These are phyloP conservation scores for Tetrahymena borealis DNA, from an alignment of 73 alveolate genomes.

Conservation along the genomic window DNA sequence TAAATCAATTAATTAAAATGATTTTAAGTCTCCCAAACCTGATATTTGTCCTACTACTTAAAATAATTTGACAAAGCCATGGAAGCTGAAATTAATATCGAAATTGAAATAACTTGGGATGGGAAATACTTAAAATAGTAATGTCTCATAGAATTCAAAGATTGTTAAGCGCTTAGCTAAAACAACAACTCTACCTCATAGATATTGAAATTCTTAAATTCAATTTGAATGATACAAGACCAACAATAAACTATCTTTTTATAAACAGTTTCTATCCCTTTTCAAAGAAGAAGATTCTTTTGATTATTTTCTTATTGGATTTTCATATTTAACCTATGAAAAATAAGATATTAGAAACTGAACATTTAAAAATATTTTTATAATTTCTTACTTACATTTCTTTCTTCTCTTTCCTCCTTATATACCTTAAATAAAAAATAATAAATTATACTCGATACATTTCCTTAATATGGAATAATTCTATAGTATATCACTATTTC, in stretches of 20 bases:
- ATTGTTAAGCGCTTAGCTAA: neutral
- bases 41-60: neutral
- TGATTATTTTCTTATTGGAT: neutral
- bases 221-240: too few relatives aligned
- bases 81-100: neutral
- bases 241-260: too few relatives aligned
- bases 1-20: neutral
- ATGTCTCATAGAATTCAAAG: neutral
- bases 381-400: neutral
- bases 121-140: neutral
- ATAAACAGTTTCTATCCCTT: too few relatives aligned
- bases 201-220: neutral
- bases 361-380: neutral
- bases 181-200: neutral
- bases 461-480: too few relatives aligned
- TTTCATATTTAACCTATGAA: neutral
- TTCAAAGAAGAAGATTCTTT: too few relatives aligned
- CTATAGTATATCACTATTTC: too few relatives aligned
- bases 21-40: neutral
- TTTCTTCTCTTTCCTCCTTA: neutral
- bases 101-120: neutral
- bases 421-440: too few relatives aligned
- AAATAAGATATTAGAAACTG: neutral
- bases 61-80: neutral
- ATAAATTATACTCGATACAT: too few relatives aligned